Evolutionary conservation across 2,329 filamentous ascomycete genomes (phyloP).

Genomic region (Pyricularia sp.): DNA sequence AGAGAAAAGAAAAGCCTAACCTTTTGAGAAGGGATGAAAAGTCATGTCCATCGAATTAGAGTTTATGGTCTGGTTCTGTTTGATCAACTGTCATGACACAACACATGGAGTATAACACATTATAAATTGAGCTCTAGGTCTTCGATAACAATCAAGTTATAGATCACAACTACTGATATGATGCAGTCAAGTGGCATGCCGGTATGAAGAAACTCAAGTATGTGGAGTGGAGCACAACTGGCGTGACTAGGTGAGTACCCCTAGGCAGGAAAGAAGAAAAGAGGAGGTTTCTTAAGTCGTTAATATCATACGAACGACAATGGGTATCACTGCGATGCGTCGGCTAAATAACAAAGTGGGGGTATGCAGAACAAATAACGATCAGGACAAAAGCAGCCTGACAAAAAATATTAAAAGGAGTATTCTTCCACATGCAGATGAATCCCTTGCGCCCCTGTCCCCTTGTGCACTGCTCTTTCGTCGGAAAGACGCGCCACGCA

Average conservation of each 20-base stretch:
- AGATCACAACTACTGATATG: too few relatives aligned
- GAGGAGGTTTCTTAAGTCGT: not conserved
- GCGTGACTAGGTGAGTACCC: not conserved
- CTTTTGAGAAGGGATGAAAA: not conserved
- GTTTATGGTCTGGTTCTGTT: not conserved
- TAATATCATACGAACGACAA: not conserved
- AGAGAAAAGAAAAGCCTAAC: too few relatives aligned
- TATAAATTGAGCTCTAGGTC: too few relatives aligned
- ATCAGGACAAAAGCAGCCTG: not conserved
- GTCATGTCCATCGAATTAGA: not conserved
- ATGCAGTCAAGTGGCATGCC: too few relatives aligned
- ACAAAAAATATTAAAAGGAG: slow-evolving; percentile 15
- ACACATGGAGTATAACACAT: not conserved
- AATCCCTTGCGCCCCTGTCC: slow-evolving; percentile 54
- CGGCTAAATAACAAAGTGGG: not conserved
- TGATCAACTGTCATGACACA: not conserved
- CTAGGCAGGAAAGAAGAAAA: not conserved
- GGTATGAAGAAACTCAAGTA: too few relatives aligned
- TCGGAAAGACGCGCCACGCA: slow-evolving; percentile 46
- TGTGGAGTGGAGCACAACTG: too few relatives aligned
- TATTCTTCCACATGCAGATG: slow-evolving; percentile 53
- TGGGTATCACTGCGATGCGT: not conserved
- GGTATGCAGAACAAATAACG: too few relatives aligned
- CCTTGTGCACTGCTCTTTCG: slow-evolving; percentile 54
- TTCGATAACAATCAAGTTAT: too few relatives aligned